Evolutionary conservation across 2,329 filamentous ascomycete genomes (phyloP), one percentile per base, ranked within the genome.

Genomic region (Diaporthe longicolla): DNA sequence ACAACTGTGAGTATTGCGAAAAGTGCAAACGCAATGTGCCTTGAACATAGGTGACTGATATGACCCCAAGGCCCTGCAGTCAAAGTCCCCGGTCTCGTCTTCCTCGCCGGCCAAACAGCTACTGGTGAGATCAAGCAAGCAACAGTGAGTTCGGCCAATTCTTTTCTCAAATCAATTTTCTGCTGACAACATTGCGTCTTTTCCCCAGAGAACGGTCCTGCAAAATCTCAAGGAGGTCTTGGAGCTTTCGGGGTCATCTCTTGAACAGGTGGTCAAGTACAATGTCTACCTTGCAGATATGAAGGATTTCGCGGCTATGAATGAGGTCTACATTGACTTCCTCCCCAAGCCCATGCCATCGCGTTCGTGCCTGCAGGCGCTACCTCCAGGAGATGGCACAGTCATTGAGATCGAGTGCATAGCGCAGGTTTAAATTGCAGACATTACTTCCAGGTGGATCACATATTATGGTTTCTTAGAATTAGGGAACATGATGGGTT

Each of bases 91-190:
- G 85, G 85, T 35, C 84, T 87, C 21, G 84, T 87, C 65, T 87
- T 87, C 76, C 84, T 83, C 43, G 85, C 85, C 7, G 85, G 85
- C 4, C 85, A 87, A 77, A 86, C 85, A n/a, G 85, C 84, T n/a
- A 85, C 84, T 10, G 85, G 85, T 70, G 85, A 87, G 75, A 86
- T 86, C 69, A 85, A 85, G 78, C 82, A 85, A 73, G 85, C 85
- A 50, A 86, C 84, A 19, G 84, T 85, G 76, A 72, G 82, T 77
- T 45, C 8, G 13, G 24, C 50, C 19, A 24, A 17, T 13, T 17
- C 13, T 19, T 13, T 4, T 1, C 32, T 15, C 48, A 48, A 17
- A 9, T 2, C 7, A 35, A 21, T 52, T 21, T n/a, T 1, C n/a
- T 9, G 17, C 26, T 70, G 40, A 70, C 37, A 6, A 43, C 21